Base-by-base conservation (phyloP, 2,329 filamentous ascomycete species). In the Sclerotinia spermophila region DNA sequence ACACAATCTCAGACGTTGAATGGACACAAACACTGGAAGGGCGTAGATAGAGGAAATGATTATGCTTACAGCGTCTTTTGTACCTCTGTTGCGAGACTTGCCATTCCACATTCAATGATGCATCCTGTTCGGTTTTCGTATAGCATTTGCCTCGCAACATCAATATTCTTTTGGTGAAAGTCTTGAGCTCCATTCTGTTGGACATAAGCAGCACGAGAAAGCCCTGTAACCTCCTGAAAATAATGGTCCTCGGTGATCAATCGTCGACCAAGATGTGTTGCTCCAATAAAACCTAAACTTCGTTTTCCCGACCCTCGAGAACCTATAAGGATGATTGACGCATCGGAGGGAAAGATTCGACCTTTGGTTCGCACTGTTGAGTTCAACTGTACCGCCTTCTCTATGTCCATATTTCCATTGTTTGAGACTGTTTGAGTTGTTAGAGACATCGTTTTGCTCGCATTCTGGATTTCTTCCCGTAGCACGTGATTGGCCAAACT, bases 231-330 rank as follows among this genome's bases (percentile, higher is more conserved):
- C 67, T 91, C 86, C 56, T 89, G 85, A 74, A 95, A 94, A 61
- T 85, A 84, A 55, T 85, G 84, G 73, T 94, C 91, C 45, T 89
- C 85, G 73, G 94, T 91, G 68, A 94, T 82, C 3, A 94, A 83
- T 68, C 87, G 87, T 55, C 90, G 84, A 68, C 88, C 87, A 79
- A 92, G 88, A 64, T 90, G 90, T 11, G 89, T 89, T 0, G 91
- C 91, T 8, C 91, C 89, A 73, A 94, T 92, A 62, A 94, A 86
- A 21, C 89, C 92, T 17, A 94, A 82, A 1, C 90, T 93, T 2
- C 90, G 91, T 79, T 94, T 94, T 24, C 92, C 92, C 7, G 90
- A 88, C 17, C 91, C 92, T 21, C 90, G 87, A 70, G 93, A 88
- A 2, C 92, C 92, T 33, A 92, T 86, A 27, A 94, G 83, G 10